Percentiles rank a stretch among this genome's conserved stretches.
phyloP scores from a whole-genome alignment of 169 alveolate genomes.

The Plasmodium vivax region DNA sequence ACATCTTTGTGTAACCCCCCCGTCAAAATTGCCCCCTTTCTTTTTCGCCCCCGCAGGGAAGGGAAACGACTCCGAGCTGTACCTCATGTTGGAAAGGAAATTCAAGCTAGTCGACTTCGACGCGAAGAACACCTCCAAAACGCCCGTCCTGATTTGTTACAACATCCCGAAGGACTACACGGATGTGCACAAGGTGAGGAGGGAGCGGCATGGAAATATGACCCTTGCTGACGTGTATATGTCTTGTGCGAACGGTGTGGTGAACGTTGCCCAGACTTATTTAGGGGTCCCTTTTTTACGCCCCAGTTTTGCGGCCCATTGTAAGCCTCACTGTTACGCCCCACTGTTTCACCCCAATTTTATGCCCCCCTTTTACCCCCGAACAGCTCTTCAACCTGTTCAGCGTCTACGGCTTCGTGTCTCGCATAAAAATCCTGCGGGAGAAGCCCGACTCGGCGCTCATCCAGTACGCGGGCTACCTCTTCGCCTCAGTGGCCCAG shows the following conservation, averaged over 20 bases:
- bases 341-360: background rate
- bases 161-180: conserved; percentile 79
- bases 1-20: background rate
- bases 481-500: conserved; percentile 81
- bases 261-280: background rate
- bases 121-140: conserved; percentile 76
- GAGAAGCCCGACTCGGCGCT: conserved; percentile 84
- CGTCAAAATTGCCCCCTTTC: background rate
- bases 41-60: conserved; percentile 16
- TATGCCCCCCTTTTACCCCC: background rate
- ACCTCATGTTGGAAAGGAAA: conserved; percentile 72
- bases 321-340: background rate
- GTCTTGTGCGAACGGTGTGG: background rate
- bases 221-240: background rate
- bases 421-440: conserved; percentile 79
- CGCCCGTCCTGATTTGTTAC: conserved; percentile 82
- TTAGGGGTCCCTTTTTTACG: background rate
- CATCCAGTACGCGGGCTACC: conserved; percentile 77
- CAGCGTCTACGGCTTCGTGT: conserved; percentile 80
- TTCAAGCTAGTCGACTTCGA: conserved; percentile 76
- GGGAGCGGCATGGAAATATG: background rate
- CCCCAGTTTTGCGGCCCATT: background rate
- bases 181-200: conserved; percentile 76
- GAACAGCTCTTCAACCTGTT: conserved; percentile 80
- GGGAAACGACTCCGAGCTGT: conserved; percentile 41